phyloP scores from a whole-genome alignment of 106 monocot species.

The Agapanthus africanus region DNA sequence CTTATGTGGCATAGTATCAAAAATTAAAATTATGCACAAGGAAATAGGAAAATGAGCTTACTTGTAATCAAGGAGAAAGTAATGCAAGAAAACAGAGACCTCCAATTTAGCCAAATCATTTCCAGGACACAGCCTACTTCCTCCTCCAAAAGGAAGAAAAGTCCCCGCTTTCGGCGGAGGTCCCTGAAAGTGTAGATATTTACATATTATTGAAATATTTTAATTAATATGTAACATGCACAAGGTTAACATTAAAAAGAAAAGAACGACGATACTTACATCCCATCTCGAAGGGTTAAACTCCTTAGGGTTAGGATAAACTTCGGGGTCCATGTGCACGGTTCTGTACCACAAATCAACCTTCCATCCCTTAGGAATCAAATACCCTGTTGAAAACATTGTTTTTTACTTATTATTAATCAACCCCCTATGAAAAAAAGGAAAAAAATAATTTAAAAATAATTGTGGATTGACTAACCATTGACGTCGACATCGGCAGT shows the following conservation, averaged over 20 bases:
- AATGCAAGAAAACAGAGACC: slow-evolving; percentile 79
- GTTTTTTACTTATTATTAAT: too few relatives aligned
- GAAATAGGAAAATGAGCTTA: too few relatives aligned
- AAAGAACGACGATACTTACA: slow-evolving; percentile 60
- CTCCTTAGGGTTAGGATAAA: slow-evolving; percentile 53
- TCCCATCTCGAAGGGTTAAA: slow-evolving; percentile 95
- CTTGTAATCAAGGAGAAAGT: slow-evolving; percentile 83
- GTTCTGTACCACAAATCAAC: slow-evolving; percentile 75
- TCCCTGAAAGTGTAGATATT: slow-evolving; percentile 28
- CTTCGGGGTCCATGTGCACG: slow-evolving; percentile 86
- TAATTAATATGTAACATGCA: too few relatives aligned
- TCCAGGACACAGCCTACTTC: slow-evolving; percentile 84
- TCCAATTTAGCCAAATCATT: slow-evolving; percentile 93
- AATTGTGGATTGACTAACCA: slow-evolving; percentile 34
- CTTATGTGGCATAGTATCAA: too few relatives aligned
- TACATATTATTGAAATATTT: not conserved
- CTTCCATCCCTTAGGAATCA: slow-evolving; percentile 92
- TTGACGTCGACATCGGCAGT: slow-evolving; percentile 51
- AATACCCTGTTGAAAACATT: slow-evolving; percentile 74
- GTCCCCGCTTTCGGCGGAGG: slow-evolving; percentile 54
- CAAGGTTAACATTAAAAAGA: not conserved
- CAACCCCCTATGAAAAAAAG: not conserved
- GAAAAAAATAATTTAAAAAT: not conserved
- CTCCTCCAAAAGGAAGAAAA: slow-evolving; percentile 79
- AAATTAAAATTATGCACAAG: too few relatives aligned